These are phyloP conservation scores for Petrea volubilis DNA, from an alignment of 257 asterid genomes.

Conservation along the genomic window DNA sequence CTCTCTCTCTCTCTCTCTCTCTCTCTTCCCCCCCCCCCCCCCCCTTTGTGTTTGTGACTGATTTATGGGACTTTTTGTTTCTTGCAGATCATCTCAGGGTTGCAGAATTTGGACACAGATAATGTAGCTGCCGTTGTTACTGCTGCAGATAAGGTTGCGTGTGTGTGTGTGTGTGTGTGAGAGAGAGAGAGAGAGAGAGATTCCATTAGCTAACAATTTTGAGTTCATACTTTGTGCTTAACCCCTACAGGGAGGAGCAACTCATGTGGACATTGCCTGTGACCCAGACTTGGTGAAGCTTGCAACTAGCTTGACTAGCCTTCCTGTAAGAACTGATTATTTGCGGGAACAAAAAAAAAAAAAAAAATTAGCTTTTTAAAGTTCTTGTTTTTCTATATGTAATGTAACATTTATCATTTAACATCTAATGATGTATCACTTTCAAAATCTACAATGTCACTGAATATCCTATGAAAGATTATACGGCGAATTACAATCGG, in stretches of 20 bases:
- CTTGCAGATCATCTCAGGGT: conserved; percentile 78
- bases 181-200: no score
- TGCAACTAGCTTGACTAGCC: conserved; percentile 67
- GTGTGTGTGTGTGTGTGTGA: no score
- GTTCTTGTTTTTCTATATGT: not conserved
- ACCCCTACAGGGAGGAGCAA: conserved; percentile 80
- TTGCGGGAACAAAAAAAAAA: not conserved
- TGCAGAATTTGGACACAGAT: conserved; percentile 75
- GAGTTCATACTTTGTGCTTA: not conserved
- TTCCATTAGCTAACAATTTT: not conserved
- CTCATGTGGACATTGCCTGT: conserved; percentile 92
- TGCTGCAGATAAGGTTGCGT: conserved; percentile 86
- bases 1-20: no score
- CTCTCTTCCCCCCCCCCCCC: no score
- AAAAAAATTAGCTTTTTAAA: not conserved
- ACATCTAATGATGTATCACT: not conserved
- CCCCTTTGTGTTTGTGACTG: not conserved
- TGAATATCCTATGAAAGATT: not conserved
- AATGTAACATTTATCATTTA: not conserved
- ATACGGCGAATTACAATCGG: not conserved
- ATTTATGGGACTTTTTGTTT: conserved; percentile 1
- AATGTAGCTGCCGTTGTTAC: conserved; percentile 87
- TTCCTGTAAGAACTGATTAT: conserved; percentile 55
- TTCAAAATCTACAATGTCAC: not conserved
- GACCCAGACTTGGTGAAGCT: conserved; percentile 83